Conservation (phyloP, 2,329 filamentous ascomycete species). For the Colletotrichum sp. region DNA sequence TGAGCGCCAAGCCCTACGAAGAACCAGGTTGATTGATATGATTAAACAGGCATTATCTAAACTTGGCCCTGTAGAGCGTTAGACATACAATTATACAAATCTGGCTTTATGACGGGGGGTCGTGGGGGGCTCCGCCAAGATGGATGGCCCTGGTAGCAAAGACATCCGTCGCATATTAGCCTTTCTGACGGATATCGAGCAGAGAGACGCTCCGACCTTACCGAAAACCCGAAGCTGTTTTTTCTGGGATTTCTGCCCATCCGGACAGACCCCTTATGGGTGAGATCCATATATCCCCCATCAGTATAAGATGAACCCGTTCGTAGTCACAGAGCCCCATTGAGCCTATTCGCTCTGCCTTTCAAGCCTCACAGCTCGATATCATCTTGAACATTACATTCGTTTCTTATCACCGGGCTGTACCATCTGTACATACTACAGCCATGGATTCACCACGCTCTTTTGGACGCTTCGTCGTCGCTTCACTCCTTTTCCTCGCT, state of each 20-base stretch:
- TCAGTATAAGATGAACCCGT: conserved; percentile 13
- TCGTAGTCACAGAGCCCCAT: neutral
- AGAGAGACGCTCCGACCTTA: neutral
- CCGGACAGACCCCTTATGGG: neutral
- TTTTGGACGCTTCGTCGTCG: conserved; percentile 19
- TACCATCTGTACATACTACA: neutral
- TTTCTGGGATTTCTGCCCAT: neutral
- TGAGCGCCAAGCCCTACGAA: neutral
- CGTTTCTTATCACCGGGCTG: neutral
- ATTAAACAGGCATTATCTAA: neutral
- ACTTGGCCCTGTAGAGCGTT: neutral
- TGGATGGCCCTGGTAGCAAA: neutral
- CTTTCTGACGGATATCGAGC: neutral
- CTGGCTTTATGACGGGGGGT: neutral
- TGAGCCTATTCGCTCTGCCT: neutral
- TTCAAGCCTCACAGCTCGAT: neutral
- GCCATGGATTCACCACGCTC: conserved; percentile 19
- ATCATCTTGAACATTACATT: neutral
- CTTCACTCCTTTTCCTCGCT: conserved; percentile 14
- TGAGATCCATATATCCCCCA: neutral
- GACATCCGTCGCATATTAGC: neutral
- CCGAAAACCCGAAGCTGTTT: neutral
- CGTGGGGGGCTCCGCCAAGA: neutral
- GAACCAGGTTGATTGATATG: conserved; percentile 16
- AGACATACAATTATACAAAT: neutral